Evolutionary conservation across 2,329 filamentous ascomycete genomes (phyloP).

Genomic region (Diaporthe amygdali): DNA sequence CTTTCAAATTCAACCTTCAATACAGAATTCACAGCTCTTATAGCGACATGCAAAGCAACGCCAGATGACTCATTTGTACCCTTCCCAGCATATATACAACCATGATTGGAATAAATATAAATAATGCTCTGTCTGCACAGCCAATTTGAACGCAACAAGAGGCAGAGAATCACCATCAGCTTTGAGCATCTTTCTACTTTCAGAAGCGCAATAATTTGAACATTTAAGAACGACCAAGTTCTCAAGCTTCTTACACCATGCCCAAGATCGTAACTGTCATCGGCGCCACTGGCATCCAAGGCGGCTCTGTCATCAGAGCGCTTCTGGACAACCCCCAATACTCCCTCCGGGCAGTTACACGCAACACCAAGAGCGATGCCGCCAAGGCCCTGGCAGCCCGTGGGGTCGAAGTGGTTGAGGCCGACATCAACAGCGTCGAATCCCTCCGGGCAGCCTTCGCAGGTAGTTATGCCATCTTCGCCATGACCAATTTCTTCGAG

Average conservation of each 20-base stretch:
- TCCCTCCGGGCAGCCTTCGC: slow-evolving; percentile 30
- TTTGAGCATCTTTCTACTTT: background rate
- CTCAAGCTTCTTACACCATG: background rate
- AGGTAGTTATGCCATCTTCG: slow-evolving; percentile 37
- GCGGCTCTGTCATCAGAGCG: slow-evolving; percentile 39
- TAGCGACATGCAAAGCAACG: background rate
- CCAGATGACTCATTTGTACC: background rate
- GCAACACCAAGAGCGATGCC: slow-evolving; percentile 36
- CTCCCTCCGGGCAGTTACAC: slow-evolving; percentile 37
- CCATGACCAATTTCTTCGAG: slow-evolving; percentile 48
- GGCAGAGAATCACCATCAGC: background rate
- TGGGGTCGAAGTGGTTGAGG: slow-evolving; percentile 37
- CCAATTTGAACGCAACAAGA: background rate
- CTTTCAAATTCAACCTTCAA: background rate
- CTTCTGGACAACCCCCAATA: slow-evolving; percentile 33
- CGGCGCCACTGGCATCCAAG: slow-evolving; percentile 39
- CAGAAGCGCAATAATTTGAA: background rate
- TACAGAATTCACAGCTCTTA: too few relatives aligned
- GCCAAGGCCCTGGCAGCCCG: slow-evolving; percentile 33
- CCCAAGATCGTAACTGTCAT: slow-evolving; percentile 36
- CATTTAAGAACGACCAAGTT: background rate
- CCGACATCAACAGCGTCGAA: slow-evolving; percentile 34
- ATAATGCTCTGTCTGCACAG: background rate
- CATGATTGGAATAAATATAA: background rate
- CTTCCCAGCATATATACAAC: background rate